Base-by-base conservation (phyloP, 306 rosid species). In the Prinsepia uniflora region DNA sequence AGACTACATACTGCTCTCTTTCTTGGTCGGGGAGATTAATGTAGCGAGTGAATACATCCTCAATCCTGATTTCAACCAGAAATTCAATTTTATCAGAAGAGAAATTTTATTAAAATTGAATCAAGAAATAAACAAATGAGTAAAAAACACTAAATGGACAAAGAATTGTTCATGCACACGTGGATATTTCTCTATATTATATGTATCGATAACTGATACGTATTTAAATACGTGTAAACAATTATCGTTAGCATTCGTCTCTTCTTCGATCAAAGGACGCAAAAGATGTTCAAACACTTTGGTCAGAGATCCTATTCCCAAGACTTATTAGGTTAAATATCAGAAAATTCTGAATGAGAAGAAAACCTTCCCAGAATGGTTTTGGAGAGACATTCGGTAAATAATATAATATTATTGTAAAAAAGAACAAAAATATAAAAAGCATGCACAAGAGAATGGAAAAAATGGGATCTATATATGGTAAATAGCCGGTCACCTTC, bases 11-110 rank as follows among this genome's bases (percentile, higher is more conserved):
- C 98, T 81, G 76, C 67, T 87, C 92, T 89, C 96, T 84, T 75
- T 89, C 96, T 75, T 86, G 89, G 43, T 92, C 92, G 0, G 96
- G 86, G 68, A 92, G 88, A 80, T 89, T 87, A 58, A 92, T 84
- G 74, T 78, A 92, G 45, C 96, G 98, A 57, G 87, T 85, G 22
- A 92, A 81, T 40, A 92, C 98, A 63, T 92, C 98, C 65, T 92
- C 98, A 36, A 92, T 89, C 85, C 98, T 92, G 86, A 65, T 55
- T 43, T 78, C 7, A 30, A 30, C 36, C 1, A 30, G 0, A 30
- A 30, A 30, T 3, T 30, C 36, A 1, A 1, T 30, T 30, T 30
- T 30, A 30, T 30, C 64, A 76, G 12, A 72, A 48, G 5, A 70
- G 39, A 14, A 36, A 13, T 4, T 36, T 53, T 48, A 67, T 50